Evolutionary conservation across 2,329 filamentous ascomycete genomes (phyloP).

Genomic region (Aspergillus ochraceoroseus): DNA sequence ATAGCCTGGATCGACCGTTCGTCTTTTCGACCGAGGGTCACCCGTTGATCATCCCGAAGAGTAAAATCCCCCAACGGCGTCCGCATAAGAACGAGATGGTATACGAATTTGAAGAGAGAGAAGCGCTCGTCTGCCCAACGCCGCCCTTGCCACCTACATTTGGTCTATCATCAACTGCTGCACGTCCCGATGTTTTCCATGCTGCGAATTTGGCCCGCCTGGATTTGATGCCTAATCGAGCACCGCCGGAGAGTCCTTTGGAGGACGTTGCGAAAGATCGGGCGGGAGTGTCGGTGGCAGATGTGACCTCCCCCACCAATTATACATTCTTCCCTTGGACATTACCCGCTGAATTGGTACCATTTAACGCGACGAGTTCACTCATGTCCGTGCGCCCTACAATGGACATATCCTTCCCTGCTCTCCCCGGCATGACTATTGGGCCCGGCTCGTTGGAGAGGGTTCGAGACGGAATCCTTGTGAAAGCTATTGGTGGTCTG

Average conservation of each 20-base stretch:
- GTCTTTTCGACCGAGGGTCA: slow-evolving; percentile 97
- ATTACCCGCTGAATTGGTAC: slow-evolving; percentile 68
- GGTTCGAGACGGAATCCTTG: slow-evolving; percentile 54
- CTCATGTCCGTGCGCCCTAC: slow-evolving; percentile 66
- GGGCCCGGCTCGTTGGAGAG: slow-evolving; percentile 52
- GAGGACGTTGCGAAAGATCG: slow-evolving; percentile 52
- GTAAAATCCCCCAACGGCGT: slow-evolving; percentile 19
- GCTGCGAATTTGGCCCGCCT: slow-evolving; percentile 79
- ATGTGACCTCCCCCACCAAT: slow-evolving; percentile 61
- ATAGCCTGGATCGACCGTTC: slow-evolving; percentile 76
- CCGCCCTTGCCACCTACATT: slow-evolving; percentile 59
- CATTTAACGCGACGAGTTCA: slow-evolving; percentile 69
- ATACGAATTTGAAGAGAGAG: slow-evolving; percentile 9
- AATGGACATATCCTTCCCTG: slow-evolving; percentile 64
- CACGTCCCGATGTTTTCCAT: slow-evolving; percentile 77
- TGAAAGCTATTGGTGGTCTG: slow-evolving; percentile 58
- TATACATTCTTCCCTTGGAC: slow-evolving; percentile 93
- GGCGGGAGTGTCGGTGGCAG: slow-evolving; percentile 53
- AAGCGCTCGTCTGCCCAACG: slow-evolving; percentile 59
- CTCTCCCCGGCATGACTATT: slow-evolving; percentile 47
- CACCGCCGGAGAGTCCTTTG: slow-evolving; percentile 55
- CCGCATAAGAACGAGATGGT: slow-evolving; percentile 9
- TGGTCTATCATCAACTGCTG: slow-evolving; percentile 72
- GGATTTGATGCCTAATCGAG: slow-evolving; percentile 62
- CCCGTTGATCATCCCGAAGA: slow-evolving; percentile 73